Base-by-base conservation (phyloP, 805 yeast species). In the Hanseniaspora jakobsenii region DNA sequence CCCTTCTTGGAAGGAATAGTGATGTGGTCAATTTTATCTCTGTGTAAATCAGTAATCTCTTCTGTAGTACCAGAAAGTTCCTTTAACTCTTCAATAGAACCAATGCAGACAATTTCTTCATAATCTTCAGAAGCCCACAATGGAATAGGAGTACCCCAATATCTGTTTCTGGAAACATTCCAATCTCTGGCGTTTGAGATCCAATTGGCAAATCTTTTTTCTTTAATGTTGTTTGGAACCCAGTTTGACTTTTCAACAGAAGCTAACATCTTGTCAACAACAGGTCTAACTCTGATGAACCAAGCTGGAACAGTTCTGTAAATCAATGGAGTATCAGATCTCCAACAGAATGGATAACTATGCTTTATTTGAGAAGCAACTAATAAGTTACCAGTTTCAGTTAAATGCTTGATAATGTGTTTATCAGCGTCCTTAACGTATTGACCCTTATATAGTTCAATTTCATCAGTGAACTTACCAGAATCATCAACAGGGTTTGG, bases 71-170 rank as follows among this genome's bases (percentile, higher is more conserved):
- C 98, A 27, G 94, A 77, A 50, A 91, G 73, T 60, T 83, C 69
- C 65, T 74, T 76, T 60, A 91, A 77, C 69, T 91, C 95, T 49
- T 75, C 79, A 54, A 91, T 72, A 34, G 96, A 85, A 47, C 96
- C 95, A 53, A 91, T 67, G 70, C 96, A 91, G 32, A 91, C 89
- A 52, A 89, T 66, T 68, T 91, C 99, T 65, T 83, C 81, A 53
- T 71, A 76, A 62, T 91, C 99, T 16, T 87, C 97, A 53, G 87
- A 77, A 44, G 77, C 95, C 99, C 99, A 91, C 59, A 91, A 68
- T 50, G 99, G 99, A 55, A 91, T 78, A 49, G 99, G 99, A 24
- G 97, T 91, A 70, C 99, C 99, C 99, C 99, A 91, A 67, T 91
- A 91, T 66, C 99, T 76, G 71, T 89, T 89, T 74, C 99, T 82